Evolutionary conservation across 192 early-diverging fungal genomes (phyloP).

Genomic region (Coemansia sp.): DNA sequence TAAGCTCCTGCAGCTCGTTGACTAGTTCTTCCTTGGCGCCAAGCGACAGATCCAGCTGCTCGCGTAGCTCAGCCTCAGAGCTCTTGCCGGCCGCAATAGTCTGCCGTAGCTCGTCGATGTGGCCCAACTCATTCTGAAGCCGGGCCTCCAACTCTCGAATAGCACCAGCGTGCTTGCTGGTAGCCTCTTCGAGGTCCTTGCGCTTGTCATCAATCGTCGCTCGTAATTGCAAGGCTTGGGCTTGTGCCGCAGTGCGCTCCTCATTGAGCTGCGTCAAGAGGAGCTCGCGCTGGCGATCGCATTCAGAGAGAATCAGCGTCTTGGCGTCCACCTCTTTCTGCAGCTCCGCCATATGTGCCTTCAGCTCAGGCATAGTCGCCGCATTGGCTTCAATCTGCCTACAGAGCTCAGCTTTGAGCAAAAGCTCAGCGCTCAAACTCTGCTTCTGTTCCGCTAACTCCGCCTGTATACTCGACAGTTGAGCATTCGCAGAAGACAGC

Average conservation of each 20-base stretch:
- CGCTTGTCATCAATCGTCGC: neutral
- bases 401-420: slow-evolving; percentile 10
- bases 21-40: neutral
- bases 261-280: slow-evolving; percentile 11
- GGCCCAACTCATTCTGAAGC: neutral
- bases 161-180: neutral
- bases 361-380: neutral
- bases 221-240: neutral
- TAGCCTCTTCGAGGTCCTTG: neutral
- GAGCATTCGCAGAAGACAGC: neutral
- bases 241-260: neutral
- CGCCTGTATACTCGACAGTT: neutral
- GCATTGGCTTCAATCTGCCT: slow-evolving; percentile 20
- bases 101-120: neutral
- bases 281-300: neutral
- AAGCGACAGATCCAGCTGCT: neutral
- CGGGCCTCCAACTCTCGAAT: neutral
- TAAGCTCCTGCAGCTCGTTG: neutral
- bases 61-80: neutral
- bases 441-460: neutral
- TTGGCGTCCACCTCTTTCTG: slow-evolving; percentile 2
- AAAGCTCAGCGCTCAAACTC: neutral
- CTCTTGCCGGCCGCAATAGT: neutral
- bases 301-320: neutral
- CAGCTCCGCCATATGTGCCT: slow-evolving; percentile 15